These are phyloP conservation scores for Naganishia antarctica DNA, from an alignment of 768 basidiomycete species.

Conservation along the genomic window DNA sequence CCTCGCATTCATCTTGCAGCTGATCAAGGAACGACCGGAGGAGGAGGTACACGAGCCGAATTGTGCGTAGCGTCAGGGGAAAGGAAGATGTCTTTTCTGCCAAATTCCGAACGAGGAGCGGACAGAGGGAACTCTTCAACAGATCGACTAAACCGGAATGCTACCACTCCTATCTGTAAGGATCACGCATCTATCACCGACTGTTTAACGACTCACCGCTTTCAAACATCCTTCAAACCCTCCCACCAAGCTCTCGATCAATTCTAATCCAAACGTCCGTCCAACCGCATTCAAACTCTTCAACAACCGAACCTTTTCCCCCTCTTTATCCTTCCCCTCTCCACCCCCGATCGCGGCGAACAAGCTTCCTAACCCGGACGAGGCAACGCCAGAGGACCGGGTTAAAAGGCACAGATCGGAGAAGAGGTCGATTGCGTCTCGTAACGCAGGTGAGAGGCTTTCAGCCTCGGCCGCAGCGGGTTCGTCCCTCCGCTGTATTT, in stretches of 20 bases:
- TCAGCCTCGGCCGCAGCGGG: too few species aligned
- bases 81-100: conserved; percentile 69
- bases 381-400: conserved; percentile 54
- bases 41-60: conserved; percentile 86
- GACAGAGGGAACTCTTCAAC: conserved; percentile 83
- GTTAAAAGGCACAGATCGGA: conserved; percentile 84
- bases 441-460: conserved; percentile 66
- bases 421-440: conserved; percentile 79
- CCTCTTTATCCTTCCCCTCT: conserved; percentile 20
- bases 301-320: conserved; percentile 11
- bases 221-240: conserved; percentile 50
- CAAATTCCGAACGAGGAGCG: conserved; percentile 76
- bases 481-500: background rate
- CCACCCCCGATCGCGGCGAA: background rate
- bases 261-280: conserved; percentile 91
- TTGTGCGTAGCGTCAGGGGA: conserved; percentile 81
- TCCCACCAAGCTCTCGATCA: conserved; percentile 89
- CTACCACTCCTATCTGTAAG: conserved; percentile 49
- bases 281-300: conserved; percentile 65
- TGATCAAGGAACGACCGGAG: conserved; percentile 83
- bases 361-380: conserved; percentile 27
- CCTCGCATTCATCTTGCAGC: conserved; percentile 75
- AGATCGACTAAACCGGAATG: conserved; percentile 77
- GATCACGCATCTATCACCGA: background rate
- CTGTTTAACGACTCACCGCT: conserved; percentile 54